Evolutionary conservation across 1,284 basidiomycete genomes (phyloP).

Genomic region (Marasmius fiardii): DNA sequence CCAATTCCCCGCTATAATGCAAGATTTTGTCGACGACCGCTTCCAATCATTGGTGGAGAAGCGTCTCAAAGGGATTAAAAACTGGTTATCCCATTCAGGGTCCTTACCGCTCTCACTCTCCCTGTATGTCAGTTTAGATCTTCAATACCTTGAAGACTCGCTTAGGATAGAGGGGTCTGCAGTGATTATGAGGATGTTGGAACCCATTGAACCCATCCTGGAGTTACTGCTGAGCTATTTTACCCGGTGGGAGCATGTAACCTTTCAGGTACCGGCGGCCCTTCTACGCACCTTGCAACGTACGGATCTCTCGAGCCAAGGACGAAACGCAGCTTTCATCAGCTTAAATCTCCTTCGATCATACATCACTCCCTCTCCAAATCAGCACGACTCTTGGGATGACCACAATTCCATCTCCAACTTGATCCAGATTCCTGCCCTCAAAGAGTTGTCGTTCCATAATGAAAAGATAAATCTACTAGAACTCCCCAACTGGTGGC

Average conservation of each 20-base stretch:
- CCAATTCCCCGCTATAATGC: neutral
- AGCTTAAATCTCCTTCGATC: neutral
- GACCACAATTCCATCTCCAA: neutral
- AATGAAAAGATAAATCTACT: neutral
- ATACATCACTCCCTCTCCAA: neutral
- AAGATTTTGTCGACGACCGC: neutral
- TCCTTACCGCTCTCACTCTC: neutral
- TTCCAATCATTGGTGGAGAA: neutral
- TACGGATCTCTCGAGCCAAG: neutral
- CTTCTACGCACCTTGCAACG: neutral
- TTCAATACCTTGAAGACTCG: neutral
- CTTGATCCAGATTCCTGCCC: neutral
- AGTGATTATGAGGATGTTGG: neutral
- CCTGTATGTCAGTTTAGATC: neutral
- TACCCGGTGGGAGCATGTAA: neutral
- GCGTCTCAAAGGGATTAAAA: neutral
- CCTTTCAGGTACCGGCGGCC: neutral
- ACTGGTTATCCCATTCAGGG: neutral
- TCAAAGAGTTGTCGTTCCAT: neutral
- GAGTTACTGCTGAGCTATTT: neutral
- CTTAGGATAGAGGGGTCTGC: neutral
- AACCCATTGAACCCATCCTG: neutral
- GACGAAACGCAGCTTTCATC: neutral
- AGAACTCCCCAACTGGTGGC: neutral
- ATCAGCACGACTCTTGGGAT: neutral